Conservation (phyloP, 192 early-diverging fungal genomes). For the Podila minutissima region DNA sequence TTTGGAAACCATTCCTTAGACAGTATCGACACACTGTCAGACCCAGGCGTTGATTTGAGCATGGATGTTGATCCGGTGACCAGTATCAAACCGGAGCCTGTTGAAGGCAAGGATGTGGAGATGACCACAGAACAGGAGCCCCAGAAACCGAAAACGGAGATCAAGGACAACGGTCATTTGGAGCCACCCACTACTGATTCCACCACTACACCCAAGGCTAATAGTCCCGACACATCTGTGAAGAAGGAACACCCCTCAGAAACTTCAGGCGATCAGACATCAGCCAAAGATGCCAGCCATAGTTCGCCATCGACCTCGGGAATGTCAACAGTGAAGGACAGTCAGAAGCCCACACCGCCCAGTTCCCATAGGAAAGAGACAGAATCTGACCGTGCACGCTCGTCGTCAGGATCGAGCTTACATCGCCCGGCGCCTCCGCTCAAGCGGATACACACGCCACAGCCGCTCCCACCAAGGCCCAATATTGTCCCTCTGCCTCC, state of each 20-base stretch:
- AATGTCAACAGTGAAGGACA: background rate
- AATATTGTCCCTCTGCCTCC: slow-evolving; percentile 45
- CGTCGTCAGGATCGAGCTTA: background rate
- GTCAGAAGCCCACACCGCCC: background rate
- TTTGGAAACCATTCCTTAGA: background rate
- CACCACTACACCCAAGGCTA: too few species aligned
- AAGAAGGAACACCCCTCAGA: background rate
- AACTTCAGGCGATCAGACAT: background rate
- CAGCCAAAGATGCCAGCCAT: background rate
- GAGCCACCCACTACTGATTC: too few species aligned
- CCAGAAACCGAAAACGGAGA: background rate
- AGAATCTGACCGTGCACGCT: background rate
- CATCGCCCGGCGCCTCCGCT: background rate
- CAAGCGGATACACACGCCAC: slow-evolving; percentile 27
- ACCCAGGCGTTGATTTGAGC: background rate
- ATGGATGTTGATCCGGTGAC: slow-evolving; percentile 4
- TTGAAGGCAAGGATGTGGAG: background rate
- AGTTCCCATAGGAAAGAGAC: background rate
- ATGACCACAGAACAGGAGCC: background rate
- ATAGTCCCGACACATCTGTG: too few species aligned
- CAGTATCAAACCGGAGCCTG: background rate
- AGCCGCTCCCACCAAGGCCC: slow-evolving; percentile 37
- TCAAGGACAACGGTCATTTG: too few species aligned
- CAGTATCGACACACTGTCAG: background rate
- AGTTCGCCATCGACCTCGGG: background rate